phyloP scores from a whole-genome alignment of 202 grass and related monocot genomes.

The Panicum virgatum region DNA sequence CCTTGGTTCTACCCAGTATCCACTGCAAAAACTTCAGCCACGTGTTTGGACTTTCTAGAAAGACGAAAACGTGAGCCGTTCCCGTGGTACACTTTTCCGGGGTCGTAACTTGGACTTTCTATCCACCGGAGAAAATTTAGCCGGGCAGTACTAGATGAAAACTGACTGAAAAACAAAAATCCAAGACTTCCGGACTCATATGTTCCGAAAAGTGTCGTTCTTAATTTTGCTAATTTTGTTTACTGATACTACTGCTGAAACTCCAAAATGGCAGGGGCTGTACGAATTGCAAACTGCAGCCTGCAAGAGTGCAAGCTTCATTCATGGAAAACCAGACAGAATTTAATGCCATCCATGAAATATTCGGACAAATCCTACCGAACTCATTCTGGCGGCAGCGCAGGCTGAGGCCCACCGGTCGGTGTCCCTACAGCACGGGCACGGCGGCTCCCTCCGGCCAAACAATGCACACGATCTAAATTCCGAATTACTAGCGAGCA shows the following conservation, averaged over 20 bases:
- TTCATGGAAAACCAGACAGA: constrained; percentile 17
- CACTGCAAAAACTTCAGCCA: neutral
- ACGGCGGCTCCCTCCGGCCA: neutral
- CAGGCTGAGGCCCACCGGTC: neutral
- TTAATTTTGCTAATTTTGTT: neutral
- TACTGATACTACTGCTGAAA: neutral
- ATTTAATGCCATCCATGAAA: constrained; percentile 33
- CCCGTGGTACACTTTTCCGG: neutral
- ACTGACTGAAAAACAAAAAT: neutral
- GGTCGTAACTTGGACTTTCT: neutral
- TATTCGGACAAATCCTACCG: neutral
- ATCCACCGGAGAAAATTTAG: neutral
- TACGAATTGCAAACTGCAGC: no score
- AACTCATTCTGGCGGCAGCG: neutral
- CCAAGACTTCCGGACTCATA: neutral
- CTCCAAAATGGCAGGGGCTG: neutral
- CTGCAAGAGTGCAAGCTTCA: neutral
- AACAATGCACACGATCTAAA: neutral
- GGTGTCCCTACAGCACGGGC: neutral
- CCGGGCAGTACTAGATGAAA: neutral
- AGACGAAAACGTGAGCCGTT: neutral
- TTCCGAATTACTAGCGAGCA: neutral
- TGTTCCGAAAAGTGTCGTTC: neutral
- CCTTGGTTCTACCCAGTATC: neutral
- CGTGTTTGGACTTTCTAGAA: neutral